Evolutionary conservation across 2,329 filamentous ascomycete genomes (phyloP), one percentile per base, ranked within the genome.

Genomic region (Orbilia javanica): DNA sequence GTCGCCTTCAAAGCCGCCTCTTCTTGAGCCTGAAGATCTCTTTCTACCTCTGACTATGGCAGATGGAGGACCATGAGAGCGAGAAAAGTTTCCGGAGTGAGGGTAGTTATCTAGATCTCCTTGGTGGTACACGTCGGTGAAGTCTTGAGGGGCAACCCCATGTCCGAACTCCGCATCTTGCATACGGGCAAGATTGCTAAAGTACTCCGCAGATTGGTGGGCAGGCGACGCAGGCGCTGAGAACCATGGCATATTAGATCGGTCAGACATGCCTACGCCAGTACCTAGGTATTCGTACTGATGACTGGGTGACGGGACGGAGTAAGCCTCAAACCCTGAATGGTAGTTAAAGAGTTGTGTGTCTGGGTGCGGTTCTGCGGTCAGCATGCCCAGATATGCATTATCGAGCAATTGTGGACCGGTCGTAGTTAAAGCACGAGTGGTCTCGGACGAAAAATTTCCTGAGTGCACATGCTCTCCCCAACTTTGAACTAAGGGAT

Each of bases 361-460:
- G 73, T 77, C 73, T 70, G 73, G 60, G 73, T 77, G 73, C 66
- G 73, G 66, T 71, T 77, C 73, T 77, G 73, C 73, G 73, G 73
- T 77, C 73, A 77, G 73, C 73, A 77, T 77, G 73, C 73, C 73
- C 52, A 77, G 73, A 77, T 77, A 77, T 77, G 73, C 73, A 77
- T 55, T 77, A 77, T 77, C 66, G 60, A 77, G 67, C 73, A 77
- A 36, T 66, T 71, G 73, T 77, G 73, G 73, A 77, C 73, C 66
- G 42, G 73, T 77, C n/a, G 66, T 70, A 27, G 73, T 71, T 63
- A 77, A 68, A 44, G 73, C 25, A 66, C 73, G 66, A 67, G 69
- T 68, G 73, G 65, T 77, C 73, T 71, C 73, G 73, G 73, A 77
- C 18, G 73, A 66, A 71, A 66, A 71, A 36, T 48, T 71, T 55